Base-by-base conservation (phyloP, 768 basidiomycete genomes). In the Leucocoprinus leucothites region DNA sequence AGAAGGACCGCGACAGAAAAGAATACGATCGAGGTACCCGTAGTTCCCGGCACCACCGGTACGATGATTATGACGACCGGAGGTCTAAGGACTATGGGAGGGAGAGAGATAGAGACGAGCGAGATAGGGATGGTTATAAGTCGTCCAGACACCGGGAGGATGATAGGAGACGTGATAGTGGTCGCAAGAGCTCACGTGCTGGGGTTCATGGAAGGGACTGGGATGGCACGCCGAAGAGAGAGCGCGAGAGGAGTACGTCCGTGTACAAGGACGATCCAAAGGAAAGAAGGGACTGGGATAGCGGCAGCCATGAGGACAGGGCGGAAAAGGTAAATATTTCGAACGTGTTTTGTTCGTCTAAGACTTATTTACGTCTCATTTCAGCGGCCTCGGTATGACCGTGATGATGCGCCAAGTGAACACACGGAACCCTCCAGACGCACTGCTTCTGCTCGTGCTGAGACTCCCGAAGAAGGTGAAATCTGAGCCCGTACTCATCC, bases 381-480 rank as follows among this genome's bases (percentile, higher is more conserved):
- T 59, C 61, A 86, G 84, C 77, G 83, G 45, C 68, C 82, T 48
- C 74, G 80, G 56, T 82, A 80, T 57, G 82, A 82, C 24, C 71
- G 68, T 19, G 77, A 77, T 21, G 67, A 68, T 19, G 55, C 47
- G 34, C 59, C 61, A 40, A 67, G 57, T 9, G 72, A 76, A n/a
- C 38, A 74, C 46, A 74, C 76, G 67, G 77, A 79, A 13, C 65
- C 72, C 19, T 79, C 73, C 59, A 76, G 76, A 42, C 77, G 72
- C 57, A 61, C 64, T 41, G 69, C 64, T 24, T 71, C 72, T 11
- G 71, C 70, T 13, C 77, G 88, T 46, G 89, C 76, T 36, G 91
- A 92, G 65, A 90, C 85, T 42, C 91, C 91, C 2, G 91, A 94
- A 72, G 91, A 94, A 67, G 91, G 91, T 22, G 91, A 93, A 67